Evolutionary conservation across 768 basidiomycete species (phyloP).

Genomic region (Plicaturopsis crispa): DNA sequence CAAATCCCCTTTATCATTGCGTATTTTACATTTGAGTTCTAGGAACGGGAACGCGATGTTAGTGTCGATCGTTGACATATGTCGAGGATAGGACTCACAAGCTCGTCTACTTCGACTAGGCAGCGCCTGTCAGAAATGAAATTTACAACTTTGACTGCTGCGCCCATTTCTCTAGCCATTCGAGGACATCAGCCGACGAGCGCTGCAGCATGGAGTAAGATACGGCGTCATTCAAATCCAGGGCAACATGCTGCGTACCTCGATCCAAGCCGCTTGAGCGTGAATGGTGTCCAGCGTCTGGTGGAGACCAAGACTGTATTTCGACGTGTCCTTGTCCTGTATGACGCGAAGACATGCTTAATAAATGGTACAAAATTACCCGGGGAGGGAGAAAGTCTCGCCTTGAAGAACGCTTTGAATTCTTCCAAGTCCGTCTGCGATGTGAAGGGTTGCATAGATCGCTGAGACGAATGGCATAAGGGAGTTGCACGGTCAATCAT

Average conservation of each 20-base stretch:
- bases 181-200: slow-evolving; percentile 45
- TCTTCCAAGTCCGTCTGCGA: slow-evolving; percentile 58
- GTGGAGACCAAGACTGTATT: slow-evolving; percentile 53
- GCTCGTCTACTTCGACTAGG: too few species aligned
- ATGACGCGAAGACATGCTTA: slow-evolving; percentile 11
- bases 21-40: too few species aligned
- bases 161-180: slow-evolving; percentile 42
- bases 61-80: too few species aligned
- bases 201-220: slow-evolving; percentile 29
- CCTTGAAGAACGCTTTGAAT: slow-evolving; percentile 71
- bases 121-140: neutral
- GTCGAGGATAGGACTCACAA: too few species aligned
- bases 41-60: too few species aligned
- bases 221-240: neutral
- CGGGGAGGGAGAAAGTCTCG: slow-evolving; percentile 17
- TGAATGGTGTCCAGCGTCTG: slow-evolving; percentile 66
- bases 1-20: too few species aligned
- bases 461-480: too few species aligned
- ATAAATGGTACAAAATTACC: slow-evolving; percentile 8
- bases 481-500: neutral
- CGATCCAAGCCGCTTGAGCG: slow-evolving; percentile 52
- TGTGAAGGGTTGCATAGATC: too few species aligned
- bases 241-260: slow-evolving; percentile 27
- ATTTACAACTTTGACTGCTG: slow-evolving; percentile 2
- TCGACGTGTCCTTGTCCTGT: slow-evolving; percentile 62